Percentiles rank a stretch among this genome's conserved stretches.
phyloP scores from a whole-genome alignment of 2,329 filamentous ascomycete species.

The Hysterium pulicare region DNA sequence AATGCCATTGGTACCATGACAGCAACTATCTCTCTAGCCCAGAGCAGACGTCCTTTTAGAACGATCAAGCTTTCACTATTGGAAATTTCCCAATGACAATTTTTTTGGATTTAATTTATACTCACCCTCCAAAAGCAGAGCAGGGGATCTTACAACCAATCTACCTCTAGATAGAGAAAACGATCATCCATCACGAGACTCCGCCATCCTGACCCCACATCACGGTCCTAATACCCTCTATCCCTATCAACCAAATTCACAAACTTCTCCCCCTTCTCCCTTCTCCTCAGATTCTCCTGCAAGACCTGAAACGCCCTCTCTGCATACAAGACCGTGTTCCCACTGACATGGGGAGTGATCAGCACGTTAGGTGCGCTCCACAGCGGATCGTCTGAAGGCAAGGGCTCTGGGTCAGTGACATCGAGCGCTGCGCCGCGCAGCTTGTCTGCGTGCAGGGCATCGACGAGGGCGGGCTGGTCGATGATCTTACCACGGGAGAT shows the following conservation, averaged over 20 bases:
- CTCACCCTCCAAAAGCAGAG: too few relatives aligned
- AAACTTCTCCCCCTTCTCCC: conserved; percentile 52
- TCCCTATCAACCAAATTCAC: conserved; percentile 61
- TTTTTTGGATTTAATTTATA: too few relatives aligned
- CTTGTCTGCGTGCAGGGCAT: conserved; percentile 55
- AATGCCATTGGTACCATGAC: too few relatives aligned
- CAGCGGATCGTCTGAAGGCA: conserved; percentile 64
- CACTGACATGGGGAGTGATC: conserved; percentile 66
- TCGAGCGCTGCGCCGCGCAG: conserved; percentile 69
- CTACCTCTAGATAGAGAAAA: too few relatives aligned
- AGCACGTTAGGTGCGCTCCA: conserved; percentile 69
- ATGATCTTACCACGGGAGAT: conserved; percentile 66
- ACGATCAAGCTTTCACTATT: too few relatives aligned
- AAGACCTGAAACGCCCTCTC: conserved; percentile 58
- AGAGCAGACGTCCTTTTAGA: too few relatives aligned
- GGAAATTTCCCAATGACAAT: too few relatives aligned
- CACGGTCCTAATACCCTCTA: conserved; percentile 61
- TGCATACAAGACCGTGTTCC: conserved; percentile 52
- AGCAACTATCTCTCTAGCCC: too few relatives aligned
- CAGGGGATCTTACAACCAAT: too few relatives aligned
- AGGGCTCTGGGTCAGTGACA: conserved; percentile 75
- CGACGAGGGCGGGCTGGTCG: conserved; percentile 60
- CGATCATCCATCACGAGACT: too few relatives aligned
- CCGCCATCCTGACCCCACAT: too few relatives aligned
- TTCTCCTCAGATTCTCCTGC: conserved; percentile 53